A percentile compares a stretch with the other conserved stretches of the same genome.
phyloP scores from a whole-genome alignment of 169 alveolate species.

The Cardiosporidium cionae region DNA sequence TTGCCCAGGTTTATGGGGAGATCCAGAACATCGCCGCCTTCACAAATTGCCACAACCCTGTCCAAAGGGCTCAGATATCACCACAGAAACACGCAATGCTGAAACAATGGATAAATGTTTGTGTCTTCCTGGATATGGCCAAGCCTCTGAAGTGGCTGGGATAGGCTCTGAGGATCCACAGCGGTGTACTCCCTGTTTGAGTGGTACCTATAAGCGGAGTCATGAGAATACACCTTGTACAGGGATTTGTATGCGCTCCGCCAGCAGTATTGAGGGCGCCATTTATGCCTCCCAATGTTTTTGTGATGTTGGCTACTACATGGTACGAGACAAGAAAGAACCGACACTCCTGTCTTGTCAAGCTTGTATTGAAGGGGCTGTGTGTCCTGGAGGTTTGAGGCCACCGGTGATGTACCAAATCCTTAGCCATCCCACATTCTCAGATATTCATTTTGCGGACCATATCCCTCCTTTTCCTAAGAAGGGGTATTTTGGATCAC shows the following conservation, averaged over 20 bases:
- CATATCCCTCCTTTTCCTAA: constrained; percentile 33
- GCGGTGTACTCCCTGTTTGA: constrained; percentile 25
- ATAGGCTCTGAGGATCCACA: background rate
- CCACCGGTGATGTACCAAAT: constrained; percentile 9
- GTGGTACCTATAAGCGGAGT: constrained; percentile 32
- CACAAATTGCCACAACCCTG: constrained; percentile 37
- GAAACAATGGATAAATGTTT: constrained; percentile 37
- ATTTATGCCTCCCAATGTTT: constrained; percentile 34
- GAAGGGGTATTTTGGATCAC: constrained; percentile 14
- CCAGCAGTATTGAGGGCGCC: constrained; percentile 39
- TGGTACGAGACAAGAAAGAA: constrained; percentile 16
- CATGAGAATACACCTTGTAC: constrained; percentile 38
- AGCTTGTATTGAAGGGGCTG: constrained; percentile 33
- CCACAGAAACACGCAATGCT: constrained; percentile 23
- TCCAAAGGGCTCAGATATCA: constrained; percentile 31
- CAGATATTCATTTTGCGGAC: constrained; percentile 22
- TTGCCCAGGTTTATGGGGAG: constrained; percentile 38
- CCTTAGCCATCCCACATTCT: constrained; percentile 15
- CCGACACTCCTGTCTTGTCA: constrained; percentile 18
- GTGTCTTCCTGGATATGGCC: constrained; percentile 30
- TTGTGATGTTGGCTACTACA: constrained; percentile 35
- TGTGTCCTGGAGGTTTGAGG: constrained; percentile 35
- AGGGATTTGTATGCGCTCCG: constrained; percentile 32
- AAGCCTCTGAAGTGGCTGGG: constrained; percentile 5
- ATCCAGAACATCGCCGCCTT: constrained; percentile 16